A percentile compares a stretch with the other conserved stretches of the same genome.
Conservation (phyloP, 805 yeast species). For the Saturnispora silvae region DNA sequence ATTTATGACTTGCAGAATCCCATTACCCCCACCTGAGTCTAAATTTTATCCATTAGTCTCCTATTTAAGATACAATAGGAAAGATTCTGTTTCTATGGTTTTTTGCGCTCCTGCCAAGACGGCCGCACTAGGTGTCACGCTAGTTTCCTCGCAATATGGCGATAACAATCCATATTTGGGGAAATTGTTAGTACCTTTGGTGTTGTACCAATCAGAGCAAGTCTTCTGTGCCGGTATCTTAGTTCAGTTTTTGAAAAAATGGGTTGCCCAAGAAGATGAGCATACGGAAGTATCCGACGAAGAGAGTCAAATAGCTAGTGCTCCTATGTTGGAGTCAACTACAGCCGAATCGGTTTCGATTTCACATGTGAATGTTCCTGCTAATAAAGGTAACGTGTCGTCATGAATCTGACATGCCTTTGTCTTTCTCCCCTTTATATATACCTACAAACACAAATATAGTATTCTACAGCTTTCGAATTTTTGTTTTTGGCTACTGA, state of each 20-base stretch:
- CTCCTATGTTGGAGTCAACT: no score
- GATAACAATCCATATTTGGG: slow-evolving; percentile 51
- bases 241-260: slow-evolving; percentile 3
- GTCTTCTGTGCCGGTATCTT: slow-evolving; percentile 58
- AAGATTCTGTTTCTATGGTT: slow-evolving; percentile 69
- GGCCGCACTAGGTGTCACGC: slow-evolving; percentile 81
- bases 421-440: not conserved
- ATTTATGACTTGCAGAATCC: slow-evolving; percentile 46
- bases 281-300: not conserved
- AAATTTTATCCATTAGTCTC: slow-evolving; percentile 35
- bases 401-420: not conserved
- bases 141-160: slow-evolving; percentile 55
- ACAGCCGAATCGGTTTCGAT: no score
- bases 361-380: no score
- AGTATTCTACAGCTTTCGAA: no score
- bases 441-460: no score
- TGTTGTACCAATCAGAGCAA: slow-evolving; percentile 77
- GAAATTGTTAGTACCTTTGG: slow-evolving; percentile 65
- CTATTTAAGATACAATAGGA: slow-evolving; percentile 44
- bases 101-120: slow-evolving; percentile 89
- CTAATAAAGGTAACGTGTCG: no score
- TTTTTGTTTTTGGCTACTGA: no score
- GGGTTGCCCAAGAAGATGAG: slow-evolving; percentile 1
- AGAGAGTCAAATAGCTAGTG: not conserved
- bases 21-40: slow-evolving; percentile 50